Conservation (phyloP, 257 asterid genomes). For the Gentiana dahurica region DNA sequence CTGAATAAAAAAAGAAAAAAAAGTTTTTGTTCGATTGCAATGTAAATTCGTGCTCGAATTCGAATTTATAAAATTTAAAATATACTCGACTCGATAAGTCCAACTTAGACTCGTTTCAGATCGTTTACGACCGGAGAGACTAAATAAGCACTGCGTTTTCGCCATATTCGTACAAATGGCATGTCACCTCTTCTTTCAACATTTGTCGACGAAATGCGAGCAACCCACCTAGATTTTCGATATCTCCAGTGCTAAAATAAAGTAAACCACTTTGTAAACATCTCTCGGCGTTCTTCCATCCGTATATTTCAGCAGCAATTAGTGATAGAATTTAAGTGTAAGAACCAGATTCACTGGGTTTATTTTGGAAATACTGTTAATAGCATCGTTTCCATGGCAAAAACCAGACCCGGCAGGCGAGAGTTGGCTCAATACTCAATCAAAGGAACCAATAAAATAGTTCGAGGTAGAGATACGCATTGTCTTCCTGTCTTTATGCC, state of each 20-base stretch:
- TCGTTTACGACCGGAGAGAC: too few relatives aligned
- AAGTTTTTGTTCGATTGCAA: too few relatives aligned
- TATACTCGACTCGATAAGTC: too few relatives aligned
- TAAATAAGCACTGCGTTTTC: background rate
- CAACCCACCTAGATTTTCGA: conserved; percentile 10
- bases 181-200: background rate
- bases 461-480: conserved; percentile 28
- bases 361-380: background rate
- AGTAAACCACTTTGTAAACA: background rate
- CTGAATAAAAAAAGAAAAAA: too few relatives aligned
- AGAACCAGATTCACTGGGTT: background rate
- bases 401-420: conserved; percentile 36
- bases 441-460: conserved; percentile 45
- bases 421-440: conserved; percentile 38
- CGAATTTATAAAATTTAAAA: too few relatives aligned
- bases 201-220: background rate
- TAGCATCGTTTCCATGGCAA: conserved; percentile 26
- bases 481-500: background rate
- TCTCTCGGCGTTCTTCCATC: background rate
- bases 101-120: too few relatives aligned
- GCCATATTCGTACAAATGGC: background rate
- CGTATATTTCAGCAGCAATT: background rate
- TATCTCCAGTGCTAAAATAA: background rate
- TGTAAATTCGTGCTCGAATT: too few relatives aligned
- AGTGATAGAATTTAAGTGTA: background rate